phyloP scores from a whole-genome alignment of 257 asterid species.

The Apocynum venetum region DNA sequence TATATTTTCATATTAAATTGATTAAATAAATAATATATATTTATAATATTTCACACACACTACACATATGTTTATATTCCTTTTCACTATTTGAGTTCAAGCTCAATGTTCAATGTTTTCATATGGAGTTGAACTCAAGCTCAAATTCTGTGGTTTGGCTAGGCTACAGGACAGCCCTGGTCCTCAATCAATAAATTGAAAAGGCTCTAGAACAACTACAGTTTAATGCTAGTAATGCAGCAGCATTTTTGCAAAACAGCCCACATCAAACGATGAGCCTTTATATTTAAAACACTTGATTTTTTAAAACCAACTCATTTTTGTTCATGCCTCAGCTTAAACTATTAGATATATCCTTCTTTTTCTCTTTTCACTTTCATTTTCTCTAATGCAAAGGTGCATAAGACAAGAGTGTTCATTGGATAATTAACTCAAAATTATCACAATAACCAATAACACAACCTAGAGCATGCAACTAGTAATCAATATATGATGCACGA shows the following conservation, averaged over 20 bases:
- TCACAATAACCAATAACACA: background rate
- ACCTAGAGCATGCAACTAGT: background rate
- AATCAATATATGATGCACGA: background rate
- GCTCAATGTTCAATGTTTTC: background rate
- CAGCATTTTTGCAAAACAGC: background rate
- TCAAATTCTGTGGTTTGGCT: background rate
- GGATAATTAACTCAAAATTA: background rate
- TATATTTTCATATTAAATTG: too few relatives aligned
- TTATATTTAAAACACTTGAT: background rate
- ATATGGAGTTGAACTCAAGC: background rate
- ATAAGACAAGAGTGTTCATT: background rate
- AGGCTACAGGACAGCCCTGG: background rate
- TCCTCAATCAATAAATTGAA: background rate
- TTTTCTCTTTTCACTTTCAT: background rate
- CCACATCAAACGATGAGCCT: background rate
- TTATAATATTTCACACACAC: too few relatives aligned
- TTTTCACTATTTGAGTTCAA: background rate
- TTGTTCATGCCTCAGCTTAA: background rate
- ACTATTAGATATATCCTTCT: background rate
- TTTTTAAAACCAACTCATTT: background rate
- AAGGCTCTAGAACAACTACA: background rate
- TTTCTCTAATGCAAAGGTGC: background rate
- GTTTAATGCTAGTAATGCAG: background rate
- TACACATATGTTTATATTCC: too few relatives aligned
- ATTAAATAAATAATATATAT: too few relatives aligned